Base-by-base conservation (phyloP, 805 yeast species). In the Wickerhamomyces queroliae region DNA sequence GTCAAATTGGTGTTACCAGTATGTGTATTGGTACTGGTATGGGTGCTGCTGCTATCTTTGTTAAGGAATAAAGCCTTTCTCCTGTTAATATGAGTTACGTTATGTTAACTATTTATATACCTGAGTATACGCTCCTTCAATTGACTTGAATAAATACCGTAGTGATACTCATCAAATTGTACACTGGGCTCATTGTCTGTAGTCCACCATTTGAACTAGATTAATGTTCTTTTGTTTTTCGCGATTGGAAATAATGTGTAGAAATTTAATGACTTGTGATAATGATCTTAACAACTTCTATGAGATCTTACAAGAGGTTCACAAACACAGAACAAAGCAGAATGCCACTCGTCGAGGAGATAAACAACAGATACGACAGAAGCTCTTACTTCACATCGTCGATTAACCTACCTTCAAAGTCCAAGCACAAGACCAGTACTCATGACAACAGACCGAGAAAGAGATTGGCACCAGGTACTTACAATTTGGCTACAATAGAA, bases 21-120 rank as follows among this genome's bases (percentile, higher is more conserved):
- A 91, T 91, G 98, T 91, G 98, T 70, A 81, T 91, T 49, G 98
- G 98, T 55, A 88, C 97, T 26, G 98, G 98, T 53, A 91, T 90
- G 95, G 98, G 98, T 49, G 96, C 97, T 25, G 98, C 98, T 35
- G 83, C 91, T 12, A 70, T 90, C 33, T 74, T 91, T 52, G 73
- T 87, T 33, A 83, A 74, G 55, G 98, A 91, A 69, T 88, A 71
- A 36, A 23, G 25, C 11, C 11, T 23, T 8, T 23, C 11, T 23
- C 25, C 8, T 23, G 25, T 23, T 11, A 8, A 23, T 23, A 27
- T 27, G 30, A 27, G 12, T 27, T 27, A 27, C 6, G 6, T 11
- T 25, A 25, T 25, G 27, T 8, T 12, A 4, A n/a, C 6, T 26
- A 26, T 26, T 16, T n/a, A 26, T 4, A 16, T 26, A 26, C 15